Base-by-base conservation (phyloP, 2,329 filamentous ascomycete genomes). In the Fusarium pininemorale region DNA sequence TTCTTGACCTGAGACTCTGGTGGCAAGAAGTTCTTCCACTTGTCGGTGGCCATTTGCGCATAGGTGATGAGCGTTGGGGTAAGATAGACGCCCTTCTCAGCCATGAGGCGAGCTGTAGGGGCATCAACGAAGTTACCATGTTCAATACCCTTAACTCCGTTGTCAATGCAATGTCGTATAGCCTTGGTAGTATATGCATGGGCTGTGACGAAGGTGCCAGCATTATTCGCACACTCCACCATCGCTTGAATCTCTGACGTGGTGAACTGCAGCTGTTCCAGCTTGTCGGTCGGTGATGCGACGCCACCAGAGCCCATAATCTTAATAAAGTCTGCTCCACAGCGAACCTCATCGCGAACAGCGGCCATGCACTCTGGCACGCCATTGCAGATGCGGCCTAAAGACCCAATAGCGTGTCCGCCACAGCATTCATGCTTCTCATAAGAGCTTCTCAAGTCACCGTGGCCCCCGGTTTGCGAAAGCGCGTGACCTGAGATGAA, bases 391-490 rank as follows among this genome's bases (percentile, higher is more conserved):
- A 61, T 39, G 13, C 84, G 80, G 3, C 85, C 86, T 2, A 87
- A 75, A 5, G 42, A 56, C 3, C 53, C 56, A 14, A 55, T 14
- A 22, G 51, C 42, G 7, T 71, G 60, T 16, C 86, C 85, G 1
- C 85, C 84, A 72, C 88, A 90, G 77, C 87, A 89, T 13, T 70
- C 66, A 3, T 48, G 57, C 30, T 69, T 59, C 71, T 71, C 64
- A 55, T 89, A 85, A 7, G 83, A 77, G 0, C 83, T 79, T 5
- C 85, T 82, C 26, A 85, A 75, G 71, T 91, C 89, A 6, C 85
- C 88, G 69, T 91, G 89, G 0, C 90, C 89, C 3, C 89, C 89
- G 0, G 87, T 88, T 75, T 91, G 89, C 4, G 84, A 86, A 3
- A 91, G 83, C 0, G 85, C 88, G 48, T 87, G 83, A 2, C 86